A percentile compares a stretch with the other conserved stretches of the same genome.
Conservation (phyloP, 176 grass and related monocot species). For the Avena insularis region DNA sequence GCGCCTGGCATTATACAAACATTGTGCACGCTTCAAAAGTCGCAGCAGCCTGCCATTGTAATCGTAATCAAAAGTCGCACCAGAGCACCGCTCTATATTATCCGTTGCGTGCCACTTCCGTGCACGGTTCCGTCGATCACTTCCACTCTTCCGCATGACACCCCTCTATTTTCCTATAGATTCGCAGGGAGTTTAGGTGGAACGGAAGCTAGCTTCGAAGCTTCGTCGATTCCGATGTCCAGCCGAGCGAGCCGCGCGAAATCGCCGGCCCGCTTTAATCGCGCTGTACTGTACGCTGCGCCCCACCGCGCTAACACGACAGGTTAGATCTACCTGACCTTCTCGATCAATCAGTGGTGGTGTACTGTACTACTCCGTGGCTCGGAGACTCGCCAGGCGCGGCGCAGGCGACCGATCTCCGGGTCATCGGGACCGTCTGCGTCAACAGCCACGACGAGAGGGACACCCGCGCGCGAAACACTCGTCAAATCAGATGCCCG, state of each 20-base stretch:
- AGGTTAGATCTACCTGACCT: not conserved
- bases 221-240: not conserved
- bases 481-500: not conserved
- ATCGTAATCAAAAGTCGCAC: too few species aligned
- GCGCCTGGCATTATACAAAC: too few species aligned
- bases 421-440: not conserved
- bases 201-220: not conserved
- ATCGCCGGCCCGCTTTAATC: constrained; percentile 17
- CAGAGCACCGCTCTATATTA: not conserved
- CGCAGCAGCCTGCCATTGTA: too few species aligned
- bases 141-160: constrained; percentile 28
- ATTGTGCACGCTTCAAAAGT: too few species aligned
- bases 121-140: not conserved
- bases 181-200: too few species aligned
- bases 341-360: not conserved
- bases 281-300: too few species aligned
- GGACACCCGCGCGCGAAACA: not conserved
- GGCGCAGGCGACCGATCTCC: constrained; percentile 6
- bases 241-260: not conserved
- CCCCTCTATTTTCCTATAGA: not conserved
- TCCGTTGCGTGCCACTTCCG: not conserved
- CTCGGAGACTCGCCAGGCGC: not conserved
- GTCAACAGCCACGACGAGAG: not conserved
- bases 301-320: not conserved
- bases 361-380: not conserved